A percentile compares a stretch with the other conserved stretches of the same genome.
Evolutionary conservation across 208 protist species (phyloP).

Genomic region (Tritrichomonas foetus): DNA sequence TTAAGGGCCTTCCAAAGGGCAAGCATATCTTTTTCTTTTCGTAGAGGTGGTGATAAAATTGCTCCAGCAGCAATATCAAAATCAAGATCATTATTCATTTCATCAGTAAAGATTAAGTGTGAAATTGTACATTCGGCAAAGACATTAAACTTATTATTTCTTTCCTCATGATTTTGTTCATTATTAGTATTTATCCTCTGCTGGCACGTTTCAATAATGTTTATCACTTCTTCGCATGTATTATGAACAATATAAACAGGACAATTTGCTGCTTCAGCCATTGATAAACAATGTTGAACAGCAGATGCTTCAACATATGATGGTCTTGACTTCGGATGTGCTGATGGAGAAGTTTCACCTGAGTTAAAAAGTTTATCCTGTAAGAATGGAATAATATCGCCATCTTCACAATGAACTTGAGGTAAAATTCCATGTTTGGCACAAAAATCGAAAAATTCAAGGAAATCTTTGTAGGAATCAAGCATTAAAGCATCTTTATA

Average conservation of each 20-base stretch:
- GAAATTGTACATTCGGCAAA: not conserved
- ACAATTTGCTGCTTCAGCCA: not conserved
- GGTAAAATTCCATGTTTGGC: not conserved
- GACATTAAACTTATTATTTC: not conserved
- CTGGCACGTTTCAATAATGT: not conserved
- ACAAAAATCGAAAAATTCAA: not conserved
- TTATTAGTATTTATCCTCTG: too few species aligned
- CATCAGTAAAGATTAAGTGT: not conserved
- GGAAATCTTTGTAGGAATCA: not conserved
- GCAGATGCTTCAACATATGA: not conserved
- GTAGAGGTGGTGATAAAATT: not conserved
- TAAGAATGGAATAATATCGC: not conserved
- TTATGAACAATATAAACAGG: slow-evolving; percentile 26
- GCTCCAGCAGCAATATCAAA: slow-evolving; percentile 15
- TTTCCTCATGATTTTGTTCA: not conserved
- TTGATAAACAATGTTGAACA: not conserved
- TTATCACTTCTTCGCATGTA: not conserved
- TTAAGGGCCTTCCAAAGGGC: not conserved
- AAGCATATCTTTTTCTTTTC: not conserved
- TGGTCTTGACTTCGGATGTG: not conserved
- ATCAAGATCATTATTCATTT: not conserved
- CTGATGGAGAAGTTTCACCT: not conserved
- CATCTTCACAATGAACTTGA: slow-evolving; percentile 9
- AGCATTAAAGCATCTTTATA: not conserved
- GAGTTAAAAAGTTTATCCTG: not conserved